phyloP scores from a whole-genome alignment of 306 rosid species.

The Trifolium fragiferum region DNA sequence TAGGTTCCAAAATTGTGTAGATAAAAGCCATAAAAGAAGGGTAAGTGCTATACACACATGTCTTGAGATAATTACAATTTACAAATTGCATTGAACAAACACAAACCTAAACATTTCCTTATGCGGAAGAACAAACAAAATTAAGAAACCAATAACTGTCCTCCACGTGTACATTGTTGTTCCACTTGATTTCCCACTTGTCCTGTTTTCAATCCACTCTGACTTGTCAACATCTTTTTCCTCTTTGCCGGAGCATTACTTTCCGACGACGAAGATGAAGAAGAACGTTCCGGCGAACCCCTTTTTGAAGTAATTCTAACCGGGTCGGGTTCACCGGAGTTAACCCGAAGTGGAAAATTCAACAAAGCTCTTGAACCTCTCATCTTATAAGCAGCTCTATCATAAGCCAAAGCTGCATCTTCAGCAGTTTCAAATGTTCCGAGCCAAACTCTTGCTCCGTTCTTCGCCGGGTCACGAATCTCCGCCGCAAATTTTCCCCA shows the following conservation, averaged over 20 bases:
- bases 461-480: slow-evolving; percentile 94
- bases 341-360: slow-evolving; percentile 86
- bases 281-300: slow-evolving; percentile 56
- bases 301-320: slow-evolving; percentile 80
- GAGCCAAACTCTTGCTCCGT: slow-evolving; percentile 96
- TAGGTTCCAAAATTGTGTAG: slow-evolving; percentile 36
- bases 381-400: slow-evolving; percentile 90
- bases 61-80: slow-evolving; percentile 45
- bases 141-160: slow-evolving; percentile 39
- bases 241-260: slow-evolving; percentile 59
- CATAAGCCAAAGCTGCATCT: slow-evolving; percentile 95
- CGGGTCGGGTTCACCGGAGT: slow-evolving; percentile 96
- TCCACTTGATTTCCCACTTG: slow-evolving; percentile 48
- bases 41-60: slow-evolving; percentile 35
- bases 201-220: slow-evolving; percentile 26
- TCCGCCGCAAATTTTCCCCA: slow-evolving; percentile 99
- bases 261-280: slow-evolving; percentile 47
- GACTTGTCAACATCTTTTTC: slow-evolving; percentile 42
- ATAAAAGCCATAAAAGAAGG: slow-evolving; percentile 23
- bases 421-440: slow-evolving; percentile 96
- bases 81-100: slow-evolving; percentile 3
- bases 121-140: not conserved
- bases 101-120: slow-evolving; percentile 4
- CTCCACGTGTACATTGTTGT: slow-evolving; percentile 38
- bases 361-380: slow-evolving; percentile 84